Conservation (phyloP, 2,329 filamentous ascomycete genomes). For the Aspergillus eucalypticola region DNA sequence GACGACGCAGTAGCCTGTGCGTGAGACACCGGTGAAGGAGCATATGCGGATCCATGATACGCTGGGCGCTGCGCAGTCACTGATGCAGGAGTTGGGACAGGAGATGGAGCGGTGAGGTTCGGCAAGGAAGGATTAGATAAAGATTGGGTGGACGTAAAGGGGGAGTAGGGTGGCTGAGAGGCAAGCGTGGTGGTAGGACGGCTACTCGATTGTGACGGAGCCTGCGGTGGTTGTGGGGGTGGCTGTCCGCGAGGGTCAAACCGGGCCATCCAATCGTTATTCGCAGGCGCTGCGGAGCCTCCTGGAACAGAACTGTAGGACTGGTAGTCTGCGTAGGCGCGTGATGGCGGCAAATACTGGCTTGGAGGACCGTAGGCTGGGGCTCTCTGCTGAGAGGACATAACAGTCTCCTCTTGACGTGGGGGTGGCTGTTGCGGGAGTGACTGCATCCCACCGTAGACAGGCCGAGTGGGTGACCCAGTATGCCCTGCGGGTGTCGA, state of each 20-base stretch:
- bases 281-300: slow-evolving; percentile 29
- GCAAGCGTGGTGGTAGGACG: slow-evolving; percentile 25
- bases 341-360: slow-evolving; percentile 32
- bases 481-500: slow-evolving; percentile 18
- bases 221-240: slow-evolving; percentile 24
- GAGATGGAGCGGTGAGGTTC: slow-evolving; percentile 34
- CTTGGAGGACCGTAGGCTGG: slow-evolving; percentile 30
- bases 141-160: slow-evolving; percentile 29
- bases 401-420: slow-evolving; percentile 28
- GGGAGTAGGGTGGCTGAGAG: slow-evolving; percentile 32
- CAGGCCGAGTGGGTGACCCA: slow-evolving; percentile 28
- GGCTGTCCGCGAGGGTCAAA: slow-evolving; percentile 43
- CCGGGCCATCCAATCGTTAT: slow-evolving; percentile 45
- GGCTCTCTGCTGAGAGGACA: slow-evolving; percentile 27
- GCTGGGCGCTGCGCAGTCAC: slow-evolving; percentile 31
- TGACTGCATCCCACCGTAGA: slow-evolving; percentile 28
- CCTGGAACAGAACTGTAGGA: slow-evolving; percentile 31
- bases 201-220: slow-evolving; percentile 24
- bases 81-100: slow-evolving; percentile 36
- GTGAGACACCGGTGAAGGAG: slow-evolving; percentile 31
- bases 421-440: slow-evolving; percentile 25
- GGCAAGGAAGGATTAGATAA: slow-evolving; percentile 26
- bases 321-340: slow-evolving; percentile 36
- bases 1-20: slow-evolving; percentile 26
- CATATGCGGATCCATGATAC: slow-evolving; percentile 32